Base-by-base conservation (phyloP, 805 yeast species). In the Isabelozyma rhagii region DNA sequence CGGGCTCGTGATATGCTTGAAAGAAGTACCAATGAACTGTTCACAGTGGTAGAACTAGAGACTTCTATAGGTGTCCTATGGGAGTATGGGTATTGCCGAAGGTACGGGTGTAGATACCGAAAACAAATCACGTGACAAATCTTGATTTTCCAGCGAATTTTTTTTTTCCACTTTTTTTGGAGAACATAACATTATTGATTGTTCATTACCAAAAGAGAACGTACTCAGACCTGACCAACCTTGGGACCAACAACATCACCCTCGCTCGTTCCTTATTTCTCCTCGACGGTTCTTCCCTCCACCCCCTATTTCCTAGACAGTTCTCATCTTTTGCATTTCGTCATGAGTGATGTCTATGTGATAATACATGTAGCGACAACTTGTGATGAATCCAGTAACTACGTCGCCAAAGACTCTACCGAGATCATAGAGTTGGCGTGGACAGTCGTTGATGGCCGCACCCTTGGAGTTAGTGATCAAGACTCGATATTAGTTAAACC, bases 351-450 rank as follows among this genome's bases (percentile, higher is more conserved):
- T 59, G 69, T 77, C 46, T 85, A 80, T 62, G 81, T 86, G 56
- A 83, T 83, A 48, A 68, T 84, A 43, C 83, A 83, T 52, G 69
- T 84, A 39, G 77, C 83, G 47, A 80, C 88, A 39, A 85, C 91
- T 17, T 80, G 85, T 54, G 90, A 84, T 60, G 89, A 85, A 47
- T 77, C 79, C 38, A 77, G 81, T 31, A 75, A 75, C 29, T 77
- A 79, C 56, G 79, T 81, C 45, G 70, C 84, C 31, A 82, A 81
- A 58, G 96, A 88, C 64, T 77, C 87, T 31, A 75, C 85, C 4
- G 91, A 85, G 63, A 72, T 84, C 49, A 77, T 83, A 36, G 88
- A 83, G 61, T 64, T 89, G 13, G 81, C 88, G 3, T 89, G 93
- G 88, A 67, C 78, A 28, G 58, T 84, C 4, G 67, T 88, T 14